These are phyloP conservation scores for Zygosaccharomyces bailii DNA, from an alignment of 805 yeast genomes.

Conservation along the genomic window DNA sequence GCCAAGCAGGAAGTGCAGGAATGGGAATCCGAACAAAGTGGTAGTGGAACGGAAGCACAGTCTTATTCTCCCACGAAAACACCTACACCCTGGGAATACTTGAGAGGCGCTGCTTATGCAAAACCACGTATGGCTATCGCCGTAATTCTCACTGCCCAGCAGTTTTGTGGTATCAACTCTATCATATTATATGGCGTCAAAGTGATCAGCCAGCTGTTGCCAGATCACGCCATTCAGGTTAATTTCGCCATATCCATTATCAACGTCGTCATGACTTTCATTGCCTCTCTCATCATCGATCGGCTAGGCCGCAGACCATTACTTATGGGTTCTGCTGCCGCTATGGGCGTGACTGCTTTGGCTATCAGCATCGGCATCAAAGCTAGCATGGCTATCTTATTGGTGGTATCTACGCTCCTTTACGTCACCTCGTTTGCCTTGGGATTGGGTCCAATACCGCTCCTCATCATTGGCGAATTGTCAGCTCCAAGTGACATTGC, in stretches of 20 bases:
- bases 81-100: conserved; percentile 41
- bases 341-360: conserved; percentile 66
- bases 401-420: conserved; percentile 61
- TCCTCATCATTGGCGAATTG: conserved; percentile 82
- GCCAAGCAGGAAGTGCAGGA: conserved; percentile 27
- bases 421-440: conserved; percentile 85
- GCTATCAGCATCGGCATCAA: conserved; percentile 66
- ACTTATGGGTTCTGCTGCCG: conserved; percentile 57
- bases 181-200: conserved; percentile 92
- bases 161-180: conserved; percentile 88
- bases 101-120: conserved; percentile 48
- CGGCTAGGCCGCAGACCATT: conserved; percentile 70
- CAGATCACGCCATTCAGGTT: conserved; percentile 63
- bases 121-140: conserved; percentile 65
- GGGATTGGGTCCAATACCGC: conserved; percentile 96
- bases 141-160: conserved; percentile 77
- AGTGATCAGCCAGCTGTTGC: conserved; percentile 67
- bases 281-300: conserved; percentile 75
- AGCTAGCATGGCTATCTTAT: conserved; percentile 42
- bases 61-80: conserved; percentile 5
- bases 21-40: conserved; percentile 12
- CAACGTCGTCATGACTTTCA: conserved; percentile 70
- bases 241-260: conserved; percentile 74
- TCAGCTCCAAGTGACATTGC: conserved; percentile 75
- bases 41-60: conserved; percentile 7